Base-by-base conservation (phyloP, 225 moss, liverwort and hornwort genomes). In the Straminergon stramineum region DNA sequence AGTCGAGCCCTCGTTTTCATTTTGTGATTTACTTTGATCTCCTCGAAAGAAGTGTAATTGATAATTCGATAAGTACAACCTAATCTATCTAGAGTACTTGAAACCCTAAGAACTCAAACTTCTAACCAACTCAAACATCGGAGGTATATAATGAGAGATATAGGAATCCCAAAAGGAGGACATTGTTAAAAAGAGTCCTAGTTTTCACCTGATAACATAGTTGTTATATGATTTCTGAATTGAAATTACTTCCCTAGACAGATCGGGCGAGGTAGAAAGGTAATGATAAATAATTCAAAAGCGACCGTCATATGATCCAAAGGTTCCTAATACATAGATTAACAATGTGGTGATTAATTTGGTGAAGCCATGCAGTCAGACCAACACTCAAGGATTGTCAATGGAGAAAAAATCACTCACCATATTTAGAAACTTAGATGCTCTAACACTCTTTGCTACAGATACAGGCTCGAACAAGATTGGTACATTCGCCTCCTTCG, bases 401-500 rank as follows among this genome's bases (percentile, higher is more conserved):
- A 65, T 39, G 81, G 85, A 87, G 71, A n/a, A 65, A 58, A 64
- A 86, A 31, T 17, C 64, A 91, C 93, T 78, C 89, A 99, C 97
- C 93, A 86, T 76, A 66, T 95, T 90, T 48, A 99, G 90, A 56
- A 96, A 88, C 65, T 93, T 94, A 64, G 94, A 93, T 61, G 97
- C 99, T 94, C 99, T 94, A 60, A 92, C 87, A 85, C 95, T 94
- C 91, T 99, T 99, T 28, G 96, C 93, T 39, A 97, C 95, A 34
- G 99, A 97, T 48, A 99, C 99, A 79, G 99, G 99, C 93, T 99
- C 99, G 93, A 94, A 99, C 94, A 95, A 96, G 62, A 99, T 88
- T 85, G 96, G 99, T 66, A 97, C 97, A 90, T 93, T 92, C 23
- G 97, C 96, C 87, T 93, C 94, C 89, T 89, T 91, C 34, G 97